Evolutionary conservation across 345 rosid species (phyloP).

Genomic region (Citrus glauca): DNA sequence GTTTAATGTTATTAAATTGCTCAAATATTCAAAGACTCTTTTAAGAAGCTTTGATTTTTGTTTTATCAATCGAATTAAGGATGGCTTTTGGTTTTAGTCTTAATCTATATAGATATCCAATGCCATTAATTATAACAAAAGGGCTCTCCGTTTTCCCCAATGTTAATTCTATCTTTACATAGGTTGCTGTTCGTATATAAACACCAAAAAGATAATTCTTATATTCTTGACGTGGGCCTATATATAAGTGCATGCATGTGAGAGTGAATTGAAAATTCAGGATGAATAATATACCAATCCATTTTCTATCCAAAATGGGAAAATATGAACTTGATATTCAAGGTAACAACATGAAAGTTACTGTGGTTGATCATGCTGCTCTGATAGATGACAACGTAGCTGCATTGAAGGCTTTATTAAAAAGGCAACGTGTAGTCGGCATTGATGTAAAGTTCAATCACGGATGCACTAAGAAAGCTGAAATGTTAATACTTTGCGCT

Average conservation of each 20-base stretch:
- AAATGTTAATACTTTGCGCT: not conserved
- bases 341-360: not conserved
- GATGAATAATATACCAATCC: not conserved
- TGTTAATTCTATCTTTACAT: not conserved
- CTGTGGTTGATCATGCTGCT: not conserved
- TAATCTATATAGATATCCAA: not conserved
- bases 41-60: not conserved
- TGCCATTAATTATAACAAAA: not conserved
- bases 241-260: too few species aligned
- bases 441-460: not conserved
- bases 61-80: not conserved
- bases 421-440: not conserved
- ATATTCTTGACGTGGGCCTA: too few species aligned
- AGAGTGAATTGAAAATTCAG: too few species aligned
- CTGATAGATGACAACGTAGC: not conserved
- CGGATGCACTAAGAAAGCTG: not conserved
- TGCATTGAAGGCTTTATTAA: not conserved
- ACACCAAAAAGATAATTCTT: not conserved
- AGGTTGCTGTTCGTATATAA: not conserved
- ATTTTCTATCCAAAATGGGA: not conserved
- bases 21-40: too few species aligned
- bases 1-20: too few species aligned
- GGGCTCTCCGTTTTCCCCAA: not conserved
- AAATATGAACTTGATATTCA: not conserved
- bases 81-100: too few species aligned